Evolutionary conservation across 2,329 filamentous ascomycete genomes (phyloP).

Genomic region (Fusarium hostae): DNA sequence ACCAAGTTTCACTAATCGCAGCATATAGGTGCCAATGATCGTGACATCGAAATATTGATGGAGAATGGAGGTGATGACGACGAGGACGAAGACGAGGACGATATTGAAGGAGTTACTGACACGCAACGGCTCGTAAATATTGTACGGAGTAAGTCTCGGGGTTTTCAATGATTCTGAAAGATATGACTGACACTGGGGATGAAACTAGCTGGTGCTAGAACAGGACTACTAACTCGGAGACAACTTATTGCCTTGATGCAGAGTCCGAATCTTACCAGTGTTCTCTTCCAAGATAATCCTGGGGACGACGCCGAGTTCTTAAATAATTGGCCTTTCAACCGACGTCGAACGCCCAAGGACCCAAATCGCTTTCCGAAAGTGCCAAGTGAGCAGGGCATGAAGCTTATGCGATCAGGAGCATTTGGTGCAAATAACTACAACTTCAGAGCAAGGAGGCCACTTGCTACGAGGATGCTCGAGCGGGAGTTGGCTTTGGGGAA

Average conservation of each 20-base stretch:
- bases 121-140: constrained; percentile 48
- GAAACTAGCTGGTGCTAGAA: constrained; percentile 40
- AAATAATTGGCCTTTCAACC: constrained; percentile 59
- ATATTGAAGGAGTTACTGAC: constrained; percentile 43
- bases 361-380: constrained; percentile 80
- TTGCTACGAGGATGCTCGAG: constrained; percentile 79
- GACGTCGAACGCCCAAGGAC: constrained; percentile 56
- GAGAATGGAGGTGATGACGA: constrained; percentile 35
- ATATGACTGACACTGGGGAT: constrained; percentile 17
- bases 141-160: constrained; percentile 44
- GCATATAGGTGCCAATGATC: constrained; percentile 17
- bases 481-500: constrained; percentile 81
- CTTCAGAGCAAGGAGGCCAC: constrained; percentile 65
- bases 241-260: constrained; percentile 56
- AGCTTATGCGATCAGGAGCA: constrained; percentile 82
- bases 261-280: constrained; percentile 51
- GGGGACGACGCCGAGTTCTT: constrained; percentile 51
- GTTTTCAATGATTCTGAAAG: background rate
- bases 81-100: constrained; percentile 38
- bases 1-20: background rate
- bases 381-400: constrained; percentile 79
- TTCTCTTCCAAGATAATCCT: constrained; percentile 52
- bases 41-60: constrained; percentile 36
- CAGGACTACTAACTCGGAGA: constrained; percentile 48
- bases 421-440: constrained; percentile 77